Evolutionary conservation across 208 protist genomes (phyloP), one percentile per base, ranked within the genome.

Genomic region (Trypanosoma caninum): DNA sequence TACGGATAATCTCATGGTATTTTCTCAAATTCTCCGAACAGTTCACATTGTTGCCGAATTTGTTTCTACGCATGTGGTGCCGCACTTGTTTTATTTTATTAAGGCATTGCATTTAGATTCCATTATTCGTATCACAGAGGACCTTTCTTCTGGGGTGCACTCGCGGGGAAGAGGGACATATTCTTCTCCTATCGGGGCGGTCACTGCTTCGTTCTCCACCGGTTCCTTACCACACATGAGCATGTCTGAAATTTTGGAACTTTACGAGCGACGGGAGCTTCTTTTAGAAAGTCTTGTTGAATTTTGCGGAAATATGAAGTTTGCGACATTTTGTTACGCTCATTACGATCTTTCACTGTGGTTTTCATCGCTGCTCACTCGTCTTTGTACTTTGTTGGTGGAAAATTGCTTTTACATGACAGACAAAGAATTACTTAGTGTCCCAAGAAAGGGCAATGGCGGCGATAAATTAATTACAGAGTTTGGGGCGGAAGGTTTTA

Each of bases 261-360:
- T 78, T 14, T 59, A 74, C 48, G 89, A 94, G 72, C 73, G 76
- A 35, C 71, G 78, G 27, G 87, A 94, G 41, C 64, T 97, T 47
- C 28, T 97, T 47, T 65, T 95, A n/a, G 84, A 94, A 62, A 94
- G 84, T 63, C 65, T 97, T 42, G 72, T 82, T 4, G 84, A 89
- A 68, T 89, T 94, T 46, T 95, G 86, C 57, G 80, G 69, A 18
- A 75, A 91, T 59, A 55, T 55, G 8, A 50, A 62, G 50, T 93
- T 97, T 61, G 58, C 66, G 37, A 47, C 59, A 54, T 95, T 89
- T 74, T 92, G 89, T 69, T 93, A 86, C 56, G 53, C 74, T 5
- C 74, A 89, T 62, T 97, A 94, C 78, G 88, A 95, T 59, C 82
- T 93, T n/a, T 91, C 84, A 20, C 84, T 74, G 70, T 63, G 71